A percentile compares a stretch with the other conserved stretches of the same genome.
These are phyloP conservation scores for Pythium brassicae DNA, from an alignment of 352 stramenopile species.

Conservation along the genomic window DNA sequence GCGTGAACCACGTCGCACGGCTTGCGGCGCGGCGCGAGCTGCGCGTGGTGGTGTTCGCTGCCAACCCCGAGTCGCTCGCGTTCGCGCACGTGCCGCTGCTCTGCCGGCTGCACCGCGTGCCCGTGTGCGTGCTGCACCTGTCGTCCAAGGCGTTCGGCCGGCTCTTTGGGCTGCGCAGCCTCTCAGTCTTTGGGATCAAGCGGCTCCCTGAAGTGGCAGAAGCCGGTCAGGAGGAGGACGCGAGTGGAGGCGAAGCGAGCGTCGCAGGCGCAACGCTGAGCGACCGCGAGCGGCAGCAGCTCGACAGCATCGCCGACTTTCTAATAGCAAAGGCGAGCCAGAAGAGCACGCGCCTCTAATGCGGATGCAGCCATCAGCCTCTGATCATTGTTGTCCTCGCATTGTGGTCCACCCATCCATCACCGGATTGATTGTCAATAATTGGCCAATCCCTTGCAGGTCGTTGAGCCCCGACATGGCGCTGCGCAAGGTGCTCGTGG, in stretches of 20 bases:
- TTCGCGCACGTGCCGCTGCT: constrained; percentile 69
- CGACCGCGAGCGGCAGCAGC: constrained; percentile 29
- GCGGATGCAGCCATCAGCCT: not conserved
- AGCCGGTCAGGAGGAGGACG: not conserved
- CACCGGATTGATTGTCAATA: constrained; percentile 19
- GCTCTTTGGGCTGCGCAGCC: constrained; percentile 51
- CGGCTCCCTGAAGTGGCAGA: constrained; percentile 3
- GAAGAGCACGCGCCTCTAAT: constrained; percentile 23
- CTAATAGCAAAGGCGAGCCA: constrained; percentile 61
- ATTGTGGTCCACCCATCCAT: constrained; percentile 25
- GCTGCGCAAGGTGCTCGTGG: constrained; percentile 81
- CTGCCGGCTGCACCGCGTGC: constrained; percentile 59
- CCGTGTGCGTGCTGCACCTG: constrained; percentile 65
- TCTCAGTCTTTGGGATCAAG: constrained; percentile 51
- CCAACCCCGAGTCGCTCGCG: constrained; percentile 45
- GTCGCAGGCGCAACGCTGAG: constrained; percentile 8
- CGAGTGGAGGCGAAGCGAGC: not conserved
- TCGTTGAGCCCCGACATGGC: not conserved
- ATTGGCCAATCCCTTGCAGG: not conserved
- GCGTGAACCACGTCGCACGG: constrained; percentile 55
- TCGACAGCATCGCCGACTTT: constrained; percentile 57
- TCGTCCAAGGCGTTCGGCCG: constrained; percentile 62
- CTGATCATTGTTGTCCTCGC: constrained; percentile 13
- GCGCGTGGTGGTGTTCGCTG: constrained; percentile 62
- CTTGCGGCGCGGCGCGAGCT: constrained; percentile 37